Conservation (phyloP, 495 filamentous ascomycete genomes). For the Penicillium angulare region DNA sequence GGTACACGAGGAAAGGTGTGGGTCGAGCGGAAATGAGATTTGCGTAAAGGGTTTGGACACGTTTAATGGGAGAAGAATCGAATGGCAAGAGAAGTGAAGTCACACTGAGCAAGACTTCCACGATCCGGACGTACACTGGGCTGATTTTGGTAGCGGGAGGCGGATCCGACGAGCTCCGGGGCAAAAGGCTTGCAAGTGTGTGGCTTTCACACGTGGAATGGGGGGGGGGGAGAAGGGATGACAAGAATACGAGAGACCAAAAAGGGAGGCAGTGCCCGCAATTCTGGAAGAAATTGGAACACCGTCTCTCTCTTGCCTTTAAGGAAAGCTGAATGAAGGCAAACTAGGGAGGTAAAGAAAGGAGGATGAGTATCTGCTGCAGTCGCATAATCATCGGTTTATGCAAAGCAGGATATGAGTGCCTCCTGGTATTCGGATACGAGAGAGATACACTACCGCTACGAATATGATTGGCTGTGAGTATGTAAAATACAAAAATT, state of each 20-base stretch:
- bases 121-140: constrained; percentile 15
- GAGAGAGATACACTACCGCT: neutral
- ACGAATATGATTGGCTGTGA: neutral
- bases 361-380: constrained; percentile 5
- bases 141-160: constrained; percentile 11
- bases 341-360: constrained; percentile 2
- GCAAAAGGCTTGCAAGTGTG: constrained; percentile 13
- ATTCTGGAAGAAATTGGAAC: constrained; percentile 4
- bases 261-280: constrained; percentile 12
- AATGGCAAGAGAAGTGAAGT: neutral
- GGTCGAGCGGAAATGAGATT: neutral
- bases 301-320: neutral
- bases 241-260: too few relatives aligned
- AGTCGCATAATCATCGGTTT: neutral
- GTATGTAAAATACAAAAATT: neutral
- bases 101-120: neutral
- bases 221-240: constrained; percentile 8
- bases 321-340: neutral
- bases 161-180: constrained; percentile 28
- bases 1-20: constrained; percentile 2
- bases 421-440: constrained; percentile 22
- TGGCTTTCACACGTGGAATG: constrained; percentile 28
- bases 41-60: neutral
- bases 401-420: constrained; percentile 7
- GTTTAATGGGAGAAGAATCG: neutral